These are phyloP conservation scores for Capronia americana DNA, from an alignment of 2,329 filamentous ascomycete species.

Conservation along the genomic window DNA sequence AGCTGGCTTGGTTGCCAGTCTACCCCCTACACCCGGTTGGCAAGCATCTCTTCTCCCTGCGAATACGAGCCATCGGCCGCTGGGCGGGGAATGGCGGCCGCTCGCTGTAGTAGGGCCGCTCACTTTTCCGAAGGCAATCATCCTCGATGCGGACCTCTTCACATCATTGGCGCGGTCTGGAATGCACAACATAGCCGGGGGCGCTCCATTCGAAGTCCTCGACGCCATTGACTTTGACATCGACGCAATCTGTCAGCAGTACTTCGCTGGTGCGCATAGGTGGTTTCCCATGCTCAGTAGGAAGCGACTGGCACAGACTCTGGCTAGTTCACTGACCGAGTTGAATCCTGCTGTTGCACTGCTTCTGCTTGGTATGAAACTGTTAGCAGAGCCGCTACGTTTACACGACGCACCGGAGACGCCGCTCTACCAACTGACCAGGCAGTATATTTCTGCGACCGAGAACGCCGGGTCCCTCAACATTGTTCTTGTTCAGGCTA, in stretches of 20 bases:
- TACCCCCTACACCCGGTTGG: not conserved
- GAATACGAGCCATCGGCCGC: not conserved
- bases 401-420: constrained; percentile 31
- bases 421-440: not conserved
- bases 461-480: constrained; percentile 34
- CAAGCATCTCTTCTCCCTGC: not conserved
- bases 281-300: constrained; percentile 34
- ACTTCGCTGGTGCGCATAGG: constrained; percentile 31
- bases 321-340: constrained; percentile 31
- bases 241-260: constrained; percentile 10
- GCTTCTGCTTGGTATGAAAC: constrained; percentile 41
- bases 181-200: not conserved
- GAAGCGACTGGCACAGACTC: constrained; percentile 17
- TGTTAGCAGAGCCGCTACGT: constrained; percentile 21
- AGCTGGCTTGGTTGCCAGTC: not conserved
- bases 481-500: constrained; percentile 40
- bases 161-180: not conserved
- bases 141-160: constrained; percentile 1
- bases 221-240: not conserved
- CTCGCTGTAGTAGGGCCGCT: not conserved
- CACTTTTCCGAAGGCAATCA: constrained; percentile 2
- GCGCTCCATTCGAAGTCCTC: not conserved
- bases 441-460: not conserved
- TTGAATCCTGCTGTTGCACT: constrained; percentile 35
- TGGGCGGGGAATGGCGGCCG: not conserved